These are phyloP conservation scores for Trichoderma sp. DNA, from an alignment of 2,329 filamentous ascomycete species.

Conservation along the genomic window DNA sequence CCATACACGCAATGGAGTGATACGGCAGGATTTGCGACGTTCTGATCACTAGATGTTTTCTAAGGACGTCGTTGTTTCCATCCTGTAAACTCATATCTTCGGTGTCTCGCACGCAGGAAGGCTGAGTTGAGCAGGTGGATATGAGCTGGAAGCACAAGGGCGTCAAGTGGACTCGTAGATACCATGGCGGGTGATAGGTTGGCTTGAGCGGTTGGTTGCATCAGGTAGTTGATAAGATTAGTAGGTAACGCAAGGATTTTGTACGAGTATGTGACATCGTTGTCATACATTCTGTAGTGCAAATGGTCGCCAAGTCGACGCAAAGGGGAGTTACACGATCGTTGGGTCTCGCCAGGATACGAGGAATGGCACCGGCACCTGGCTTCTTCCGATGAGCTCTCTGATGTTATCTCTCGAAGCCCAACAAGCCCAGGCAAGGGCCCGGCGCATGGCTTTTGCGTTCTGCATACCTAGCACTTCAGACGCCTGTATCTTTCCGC, in stretches of 20 bases:
- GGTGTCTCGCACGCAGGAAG: background rate
- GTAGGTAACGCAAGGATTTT: conserved; percentile 6
- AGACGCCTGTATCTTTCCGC: background rate
- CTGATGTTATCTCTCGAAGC: too few relatives aligned
- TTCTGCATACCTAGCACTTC: background rate
- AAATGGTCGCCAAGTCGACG: background rate
- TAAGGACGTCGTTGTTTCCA: background rate
- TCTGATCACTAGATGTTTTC: background rate
- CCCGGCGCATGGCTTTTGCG: background rate
- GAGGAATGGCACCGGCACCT: background rate
- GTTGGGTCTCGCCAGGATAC: background rate
- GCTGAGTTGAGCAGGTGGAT: background rate
- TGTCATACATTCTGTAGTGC: background rate
- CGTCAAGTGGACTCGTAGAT: background rate
- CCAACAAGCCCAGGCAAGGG: background rate
- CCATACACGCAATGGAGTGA: background rate
- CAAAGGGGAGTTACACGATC: background rate
- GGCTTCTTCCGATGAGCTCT: background rate
- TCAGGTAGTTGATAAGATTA: background rate
- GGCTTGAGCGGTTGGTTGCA: background rate
- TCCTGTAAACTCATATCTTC: background rate
- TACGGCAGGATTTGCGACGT: background rate
- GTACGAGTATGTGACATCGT: background rate
- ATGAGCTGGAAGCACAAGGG: background rate
- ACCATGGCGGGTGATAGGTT: background rate